Base-by-base conservation (phyloP, 805 yeast genomes). In the Millerozyma miso region DNA sequence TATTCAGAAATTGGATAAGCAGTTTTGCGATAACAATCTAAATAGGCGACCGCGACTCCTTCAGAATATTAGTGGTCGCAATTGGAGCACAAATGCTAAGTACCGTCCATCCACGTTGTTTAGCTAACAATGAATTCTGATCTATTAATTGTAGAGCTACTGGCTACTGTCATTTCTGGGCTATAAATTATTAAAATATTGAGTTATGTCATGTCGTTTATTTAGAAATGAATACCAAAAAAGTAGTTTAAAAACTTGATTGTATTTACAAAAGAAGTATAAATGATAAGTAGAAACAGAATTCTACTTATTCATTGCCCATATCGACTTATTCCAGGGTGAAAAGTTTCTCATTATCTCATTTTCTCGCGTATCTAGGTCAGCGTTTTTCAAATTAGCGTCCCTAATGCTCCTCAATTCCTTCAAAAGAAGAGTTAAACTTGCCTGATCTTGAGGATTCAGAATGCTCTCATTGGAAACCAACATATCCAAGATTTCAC, bases 401-500 rank as follows among this genome's bases (percentile, higher is more conserved):
- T 45, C 46, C 23, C 39, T 46, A 37, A 35, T 44, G 13, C 20
- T 20, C 26, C 41, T 45, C 13, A 47, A 31, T 15, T 47, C 48
- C 18, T 42, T 19, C 26, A 49, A 43, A 4, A 47, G 17, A 7
- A 35, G 35, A 13, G 40, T 35, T 26, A 49, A 36, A 10, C 47
- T 45, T 13, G 35, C 8, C n/a, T 38, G 38, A 17, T 38, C 39
- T 26, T 37, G 32, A 5, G 39, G 39, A 8, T 16, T 23, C 31
- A 31, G 26, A 2, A 37, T 37, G 19, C 39, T 37, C 16, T n/a
- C 19, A 6, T 14, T 31, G 19, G 39, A 26, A 14, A 41, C 31
- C 19, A 46, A 33, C 32, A 43, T 46, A 37, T 46, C 45, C 13
- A 43, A 38, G 17, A 51, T 43, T n/a, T 46, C 26, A 8, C 39